Percentiles rank a stretch among this genome's conserved stretches.
Conservation (phyloP, 2,329 filamentous ascomycete genomes). For the Xylaria hypoxylon region DNA sequence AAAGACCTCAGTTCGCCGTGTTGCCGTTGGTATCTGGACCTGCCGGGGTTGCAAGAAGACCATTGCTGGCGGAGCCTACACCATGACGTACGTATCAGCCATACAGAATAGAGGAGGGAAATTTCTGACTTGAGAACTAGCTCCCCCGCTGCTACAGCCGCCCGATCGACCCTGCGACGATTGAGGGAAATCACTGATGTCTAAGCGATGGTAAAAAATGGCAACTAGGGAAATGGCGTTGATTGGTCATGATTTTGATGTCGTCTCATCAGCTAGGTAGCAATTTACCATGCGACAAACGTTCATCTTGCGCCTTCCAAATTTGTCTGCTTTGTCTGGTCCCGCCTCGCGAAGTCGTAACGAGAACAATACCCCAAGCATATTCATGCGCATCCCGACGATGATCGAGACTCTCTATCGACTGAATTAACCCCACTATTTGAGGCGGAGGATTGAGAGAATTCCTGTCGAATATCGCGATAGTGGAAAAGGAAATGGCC, state of each 20-base stretch:
- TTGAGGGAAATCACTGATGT: slow-evolving; percentile 42
- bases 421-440: not conserved
- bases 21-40: slow-evolving; percentile 95
- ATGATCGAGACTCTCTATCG: slow-evolving; percentile 1
- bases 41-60: slow-evolving; percentile 97
- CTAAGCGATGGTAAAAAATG: slow-evolving; percentile 38
- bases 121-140: slow-evolving; percentile 30
- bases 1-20: slow-evolving; percentile 86
- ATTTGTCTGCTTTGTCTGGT: slow-evolving; percentile 21
- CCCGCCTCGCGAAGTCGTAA: slow-evolving; percentile 10
- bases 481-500: slow-evolving; percentile 1
- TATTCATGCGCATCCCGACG: slow-evolving; percentile 1
- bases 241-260: slow-evolving; percentile 41
- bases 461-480: not conserved
- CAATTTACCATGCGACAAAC: slow-evolving; percentile 40
- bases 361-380: slow-evolving; percentile 10
- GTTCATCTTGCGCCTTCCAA: slow-evolving; percentile 33
- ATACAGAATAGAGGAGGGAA: slow-evolving; percentile 1
- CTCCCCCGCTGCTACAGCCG: slow-evolving; percentile 40
- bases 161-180: slow-evolving; percentile 40
- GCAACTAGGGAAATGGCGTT: slow-evolving; percentile 41
- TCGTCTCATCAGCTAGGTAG: slow-evolving; percentile 42
- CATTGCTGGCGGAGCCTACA: slow-evolving; percentile 87
- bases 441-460: not conserved
- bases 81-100: slow-evolving; percentile 84